Percentiles rank a stretch among this genome's conserved stretches.
Conservation (phyloP, 441 rosid species). For the Oxalis stricta region DNA sequence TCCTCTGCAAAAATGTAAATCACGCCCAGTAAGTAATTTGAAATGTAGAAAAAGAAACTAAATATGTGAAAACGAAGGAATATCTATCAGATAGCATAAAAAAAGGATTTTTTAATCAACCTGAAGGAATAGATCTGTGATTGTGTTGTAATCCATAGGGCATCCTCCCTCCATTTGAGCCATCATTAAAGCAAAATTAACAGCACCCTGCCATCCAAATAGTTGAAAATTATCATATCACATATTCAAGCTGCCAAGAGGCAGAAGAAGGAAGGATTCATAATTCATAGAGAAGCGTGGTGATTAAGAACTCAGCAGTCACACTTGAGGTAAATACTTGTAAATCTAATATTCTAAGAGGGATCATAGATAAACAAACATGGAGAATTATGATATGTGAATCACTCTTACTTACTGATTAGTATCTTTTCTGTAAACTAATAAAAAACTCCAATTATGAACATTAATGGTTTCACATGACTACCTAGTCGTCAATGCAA, state of each 20-base stretch:
- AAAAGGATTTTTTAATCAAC: slow-evolving; percentile 14
- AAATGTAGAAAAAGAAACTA: neutral
- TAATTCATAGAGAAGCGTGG: too few relatives aligned
- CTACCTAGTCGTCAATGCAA: neutral
- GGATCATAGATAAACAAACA: too few relatives aligned
- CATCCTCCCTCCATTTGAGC: slow-evolving; percentile 99
- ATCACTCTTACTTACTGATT: too few relatives aligned
- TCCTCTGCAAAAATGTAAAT: slow-evolving; percentile 43
- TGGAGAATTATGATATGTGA: too few relatives aligned
- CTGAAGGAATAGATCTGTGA: slow-evolving; percentile 99
- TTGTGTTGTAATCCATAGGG: slow-evolving; percentile 94
- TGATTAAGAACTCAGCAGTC: too few relatives aligned
- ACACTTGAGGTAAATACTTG: neutral
- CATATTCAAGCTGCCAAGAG: neutral
- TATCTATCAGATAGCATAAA: neutral
- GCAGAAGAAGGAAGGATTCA: neutral
- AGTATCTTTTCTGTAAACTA: too few relatives aligned
- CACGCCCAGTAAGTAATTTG: neutral
- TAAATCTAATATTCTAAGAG: too few relatives aligned
- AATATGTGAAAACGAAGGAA: neutral
- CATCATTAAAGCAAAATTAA: slow-evolving; percentile 99
- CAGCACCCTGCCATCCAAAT: slow-evolving; percentile 70
- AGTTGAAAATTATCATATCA: slow-evolving; percentile 5
- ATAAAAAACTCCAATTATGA: neutral
- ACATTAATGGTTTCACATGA: neutral